Percentiles rank a stretch among this genome's conserved stretches.
Conservation (phyloP, 192 early-diverging fungal genomes). For the Gaertneriomyces semiglobifer region DNA sequence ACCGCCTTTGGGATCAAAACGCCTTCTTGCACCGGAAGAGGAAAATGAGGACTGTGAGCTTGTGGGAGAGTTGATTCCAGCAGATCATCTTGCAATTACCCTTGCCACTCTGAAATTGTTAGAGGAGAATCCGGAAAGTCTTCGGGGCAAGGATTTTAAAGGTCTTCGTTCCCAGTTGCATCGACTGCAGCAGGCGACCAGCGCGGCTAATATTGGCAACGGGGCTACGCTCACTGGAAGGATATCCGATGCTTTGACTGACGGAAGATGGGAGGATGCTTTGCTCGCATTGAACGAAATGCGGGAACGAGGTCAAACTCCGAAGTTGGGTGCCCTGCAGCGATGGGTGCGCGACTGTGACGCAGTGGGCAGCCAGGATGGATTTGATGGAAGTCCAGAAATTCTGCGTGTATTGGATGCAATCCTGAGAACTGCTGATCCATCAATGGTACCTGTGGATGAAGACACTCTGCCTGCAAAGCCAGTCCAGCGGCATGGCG, state of each 20-base stretch:
- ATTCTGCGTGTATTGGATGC: slow-evolving; percentile 59
- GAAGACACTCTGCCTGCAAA: background rate
- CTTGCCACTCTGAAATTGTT: slow-evolving; percentile 42
- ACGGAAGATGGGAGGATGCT: slow-evolving; percentile 59
- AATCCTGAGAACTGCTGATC: slow-evolving; percentile 64
- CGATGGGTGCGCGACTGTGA: slow-evolving; percentile 72
- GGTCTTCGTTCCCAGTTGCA: slow-evolving; percentile 50
- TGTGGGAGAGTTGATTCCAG: slow-evolving; percentile 10
- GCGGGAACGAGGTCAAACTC: slow-evolving; percentile 43
- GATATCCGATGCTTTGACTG: slow-evolving; percentile 49
- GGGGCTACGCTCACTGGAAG: slow-evolving; percentile 38
- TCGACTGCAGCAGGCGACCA: slow-evolving; percentile 42
- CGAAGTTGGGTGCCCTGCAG: slow-evolving; percentile 61
- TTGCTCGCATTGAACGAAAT: slow-evolving; percentile 49
- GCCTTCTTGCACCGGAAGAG: background rate
- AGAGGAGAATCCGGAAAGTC: slow-evolving; percentile 42
- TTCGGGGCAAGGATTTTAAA: slow-evolving; percentile 52
- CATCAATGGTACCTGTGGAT: slow-evolving; percentile 38
- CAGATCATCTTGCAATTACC: slow-evolving; percentile 46
- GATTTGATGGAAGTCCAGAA: slow-evolving; percentile 31
- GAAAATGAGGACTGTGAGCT: background rate
- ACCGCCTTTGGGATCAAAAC: background rate
- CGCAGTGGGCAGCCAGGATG: slow-evolving; percentile 47
- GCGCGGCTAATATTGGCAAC: slow-evolving; percentile 29
- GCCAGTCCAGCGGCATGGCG: slow-evolving; percentile 16